Evolutionary conservation across 768 basidiomycete species (phyloP), one percentile per base, ranked within the genome.

Genomic region (Paxillus involutus): DNA sequence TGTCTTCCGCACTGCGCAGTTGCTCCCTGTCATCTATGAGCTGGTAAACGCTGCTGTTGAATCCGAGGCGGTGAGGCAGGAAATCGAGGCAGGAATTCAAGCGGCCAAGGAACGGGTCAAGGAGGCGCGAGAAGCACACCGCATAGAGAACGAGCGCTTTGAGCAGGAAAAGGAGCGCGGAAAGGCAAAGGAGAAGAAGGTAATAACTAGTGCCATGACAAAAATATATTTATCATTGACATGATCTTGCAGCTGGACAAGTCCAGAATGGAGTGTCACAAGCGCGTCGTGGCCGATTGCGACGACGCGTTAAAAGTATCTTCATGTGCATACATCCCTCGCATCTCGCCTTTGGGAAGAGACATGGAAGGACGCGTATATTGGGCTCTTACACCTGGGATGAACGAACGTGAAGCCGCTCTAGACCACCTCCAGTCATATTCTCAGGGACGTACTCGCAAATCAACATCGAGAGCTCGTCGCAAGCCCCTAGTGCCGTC

Each of bases 281-380:
- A 80, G 63, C 73, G 70, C 17, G 73, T 73, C 29, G 64, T 85
- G 2, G 59, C 66, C 8, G 72, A 76, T 26, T 71, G 88, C 29
- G 86, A 90, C 32, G 75, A 79, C 55, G 79, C 81, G 0, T 64
- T 78, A n/a, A 81, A 80, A 52, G 68, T 89, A 14, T 70, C 77
- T 4, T 62, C 68, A 26, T 71, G 75, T 4, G 72, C 75, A 8
- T 80, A 73, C 57, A 64, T 79, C 3, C 73, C 80, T 3, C 84
- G 91, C 16, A 83, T 84, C 58, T 67, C 71, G 7, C 74, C 81
- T 1, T 72, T 91, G n/a, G 91, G 91, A n/a, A 75, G 70, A 26
- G 91, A 92, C 61, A 55, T 66, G 13, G 86, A 85, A 7, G 86
- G 87, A 11, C 80, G 89, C 17, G 60, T 75, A 17, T 93, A 89